Conservation (phyloP, 768 basidiomycete genomes). For the Lanmaoa pseudosensibilis region DNA sequence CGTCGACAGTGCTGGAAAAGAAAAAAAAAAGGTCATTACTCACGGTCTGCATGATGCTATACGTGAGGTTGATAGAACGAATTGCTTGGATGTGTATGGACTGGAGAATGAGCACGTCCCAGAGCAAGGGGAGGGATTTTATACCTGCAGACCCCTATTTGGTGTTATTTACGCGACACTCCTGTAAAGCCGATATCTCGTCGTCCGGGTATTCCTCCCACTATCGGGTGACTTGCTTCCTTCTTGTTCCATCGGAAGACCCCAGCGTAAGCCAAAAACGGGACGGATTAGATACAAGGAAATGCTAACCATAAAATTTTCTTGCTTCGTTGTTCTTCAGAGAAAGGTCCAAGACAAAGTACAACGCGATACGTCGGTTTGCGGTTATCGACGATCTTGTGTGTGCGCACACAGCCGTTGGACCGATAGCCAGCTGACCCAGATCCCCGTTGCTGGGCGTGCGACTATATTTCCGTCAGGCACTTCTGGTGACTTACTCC, state of each 20-base stretch:
- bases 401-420: too few relatives aligned
- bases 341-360: neutral
- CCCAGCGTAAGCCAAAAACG: neutral
- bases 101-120: neutral
- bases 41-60: slow-evolving; percentile 22
- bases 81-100: neutral
- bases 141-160: slow-evolving; percentile 2
- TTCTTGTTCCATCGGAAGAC: neutral
- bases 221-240: too few relatives aligned
- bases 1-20: neutral
- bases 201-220: too few relatives aligned
- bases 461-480: too few relatives aligned
- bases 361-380: neutral
- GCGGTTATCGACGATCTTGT: neutral
- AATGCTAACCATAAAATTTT: too few relatives aligned
- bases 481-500: neutral
- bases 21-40: neutral
- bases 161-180: neutral
- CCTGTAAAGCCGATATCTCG: neutral
- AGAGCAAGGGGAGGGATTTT: neutral
- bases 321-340: neutral
- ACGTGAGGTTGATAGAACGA: neutral
- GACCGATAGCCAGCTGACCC: neutral
- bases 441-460: too few relatives aligned
- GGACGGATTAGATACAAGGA: neutral